Evolutionary conservation across 2,329 filamentous ascomycete species (phyloP).

Genomic region (Aciculosporium take): DNA sequence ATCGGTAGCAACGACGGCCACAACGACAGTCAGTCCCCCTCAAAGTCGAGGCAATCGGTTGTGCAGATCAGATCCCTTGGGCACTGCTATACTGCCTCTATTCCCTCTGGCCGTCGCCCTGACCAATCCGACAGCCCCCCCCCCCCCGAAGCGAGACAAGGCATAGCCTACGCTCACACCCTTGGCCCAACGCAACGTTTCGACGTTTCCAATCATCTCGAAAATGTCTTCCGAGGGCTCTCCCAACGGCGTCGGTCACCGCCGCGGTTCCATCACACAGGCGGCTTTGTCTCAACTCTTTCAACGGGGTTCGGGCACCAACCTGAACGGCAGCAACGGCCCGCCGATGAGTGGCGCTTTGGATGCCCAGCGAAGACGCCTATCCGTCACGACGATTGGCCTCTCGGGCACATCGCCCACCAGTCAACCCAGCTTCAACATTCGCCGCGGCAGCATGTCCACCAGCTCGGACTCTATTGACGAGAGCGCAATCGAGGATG

Average conservation of each 20-base stretch:
- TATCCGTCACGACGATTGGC: slow-evolving; percentile 62
- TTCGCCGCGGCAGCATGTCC: slow-evolving; percentile 54
- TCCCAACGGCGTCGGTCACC: slow-evolving; percentile 26
- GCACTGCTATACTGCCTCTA: too few relatives aligned
- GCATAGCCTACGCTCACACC: too few relatives aligned
- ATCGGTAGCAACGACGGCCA: not conserved
- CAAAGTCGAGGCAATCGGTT: too few relatives aligned
- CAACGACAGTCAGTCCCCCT: too few relatives aligned
- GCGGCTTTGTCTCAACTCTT: slow-evolving; percentile 45
- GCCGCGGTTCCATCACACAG: slow-evolving; percentile 43
- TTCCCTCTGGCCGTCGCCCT: not conserved
- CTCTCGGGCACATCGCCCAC: slow-evolving; percentile 58
- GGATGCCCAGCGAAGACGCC: slow-evolving; percentile 49
- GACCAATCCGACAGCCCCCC: slow-evolving; percentile 6
- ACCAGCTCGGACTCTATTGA: slow-evolving; percentile 55
- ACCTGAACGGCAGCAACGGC: slow-evolving; percentile 23
- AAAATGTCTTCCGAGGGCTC: slow-evolving; percentile 22
- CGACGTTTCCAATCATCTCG: too few relatives aligned
- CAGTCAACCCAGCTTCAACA: slow-evolving; percentile 34
- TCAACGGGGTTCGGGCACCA: slow-evolving; percentile 38
- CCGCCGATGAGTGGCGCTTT: slow-evolving; percentile 28
- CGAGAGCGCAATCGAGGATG: slow-evolving; percentile 60
- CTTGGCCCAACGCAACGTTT: too few relatives aligned
- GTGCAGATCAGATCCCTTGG: too few relatives aligned
- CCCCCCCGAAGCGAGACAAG: too few relatives aligned